Conservation (phyloP, 78 protist species). For the Dictyostelium firmibasis region DNA sequence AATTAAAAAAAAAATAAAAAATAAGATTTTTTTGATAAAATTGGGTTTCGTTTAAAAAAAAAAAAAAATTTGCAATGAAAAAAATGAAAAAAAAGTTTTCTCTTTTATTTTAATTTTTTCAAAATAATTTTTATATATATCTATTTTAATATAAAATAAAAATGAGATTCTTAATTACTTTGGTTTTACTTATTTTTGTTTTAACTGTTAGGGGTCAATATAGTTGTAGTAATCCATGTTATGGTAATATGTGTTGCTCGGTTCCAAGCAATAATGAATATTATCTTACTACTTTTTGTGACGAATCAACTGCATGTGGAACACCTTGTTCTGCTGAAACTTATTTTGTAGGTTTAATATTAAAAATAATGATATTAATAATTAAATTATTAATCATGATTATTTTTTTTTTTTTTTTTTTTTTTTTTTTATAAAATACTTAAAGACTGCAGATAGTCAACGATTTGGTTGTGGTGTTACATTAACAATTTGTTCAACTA, state of each 20-base stretch:
- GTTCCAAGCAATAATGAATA: slow-evolving; percentile 15
- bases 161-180: not conserved
- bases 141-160: not conserved
- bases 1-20: no score
- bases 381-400: not conserved
- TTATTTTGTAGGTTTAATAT: not conserved
- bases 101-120: no score
- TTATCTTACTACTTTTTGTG: slow-evolving; percentile 43
- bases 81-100: no score
- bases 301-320: slow-evolving; percentile 44
- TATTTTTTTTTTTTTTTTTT: not conserved
- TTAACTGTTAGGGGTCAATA: not conserved
- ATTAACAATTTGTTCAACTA: slow-evolving; percentile 21
- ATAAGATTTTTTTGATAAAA: no score
- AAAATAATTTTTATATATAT: no score
- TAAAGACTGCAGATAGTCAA: slow-evolving; percentile 36
- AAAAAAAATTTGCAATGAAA: no score
- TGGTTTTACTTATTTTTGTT: not conserved
- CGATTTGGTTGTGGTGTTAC: slow-evolving; percentile 51
- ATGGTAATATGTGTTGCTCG: slow-evolving; percentile 17
- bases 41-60: no score
- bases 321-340: not conserved
- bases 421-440: not conserved
- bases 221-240: slow-evolving; percentile 3
- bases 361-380: not conserved